Percentiles rank a stretch among this genome's conserved stretches.
Conservation (phyloP, 106 monocot genomes). For the Dactylorhiza incarnata region DNA sequence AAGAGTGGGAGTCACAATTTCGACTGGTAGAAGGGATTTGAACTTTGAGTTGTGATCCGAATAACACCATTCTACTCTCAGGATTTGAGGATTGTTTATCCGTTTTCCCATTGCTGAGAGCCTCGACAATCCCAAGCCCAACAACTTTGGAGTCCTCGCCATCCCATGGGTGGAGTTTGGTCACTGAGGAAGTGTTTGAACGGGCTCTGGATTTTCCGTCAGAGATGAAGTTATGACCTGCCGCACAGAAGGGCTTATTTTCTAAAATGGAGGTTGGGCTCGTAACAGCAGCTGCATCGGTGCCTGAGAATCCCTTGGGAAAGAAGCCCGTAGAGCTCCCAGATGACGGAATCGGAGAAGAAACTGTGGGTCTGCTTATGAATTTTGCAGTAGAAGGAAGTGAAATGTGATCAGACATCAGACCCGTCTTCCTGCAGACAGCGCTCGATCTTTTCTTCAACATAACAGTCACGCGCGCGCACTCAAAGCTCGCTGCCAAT, state of each 20-base stretch:
- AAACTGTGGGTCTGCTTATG: slow-evolving; percentile 4
- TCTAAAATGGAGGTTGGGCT: slow-evolving; percentile 20
- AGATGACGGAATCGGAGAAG: not conserved
- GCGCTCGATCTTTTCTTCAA: not conserved
- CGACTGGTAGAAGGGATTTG: slow-evolving; percentile 31
- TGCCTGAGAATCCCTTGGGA: not conserved
- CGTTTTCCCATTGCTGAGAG: slow-evolving; percentile 24
- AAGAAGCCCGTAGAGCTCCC: not conserved
- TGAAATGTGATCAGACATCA: slow-evolving; percentile 5
- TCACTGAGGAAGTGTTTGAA: not conserved
- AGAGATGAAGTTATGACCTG: not conserved
- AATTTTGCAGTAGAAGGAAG: slow-evolving; percentile 13
- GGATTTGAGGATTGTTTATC: slow-evolving; percentile 8
- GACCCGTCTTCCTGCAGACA: not conserved
- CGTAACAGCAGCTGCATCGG: not conserved
- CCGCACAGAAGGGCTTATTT: slow-evolving; percentile 19
- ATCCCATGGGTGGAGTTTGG: slow-evolving; percentile 4
- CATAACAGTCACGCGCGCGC: not conserved
- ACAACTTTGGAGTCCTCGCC: not conserved
- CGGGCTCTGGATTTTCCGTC: slow-evolving; percentile 9
- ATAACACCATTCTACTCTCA: slow-evolving; percentile 46
- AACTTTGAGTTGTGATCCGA: slow-evolving; percentile 71
- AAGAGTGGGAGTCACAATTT: slow-evolving; percentile 9
- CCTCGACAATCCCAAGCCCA: slow-evolving; percentile 56
- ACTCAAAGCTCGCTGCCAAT: not conserved